Conservation (phyloP, 306 rosid genomes). For the Quercus berberidifolia region DNA sequence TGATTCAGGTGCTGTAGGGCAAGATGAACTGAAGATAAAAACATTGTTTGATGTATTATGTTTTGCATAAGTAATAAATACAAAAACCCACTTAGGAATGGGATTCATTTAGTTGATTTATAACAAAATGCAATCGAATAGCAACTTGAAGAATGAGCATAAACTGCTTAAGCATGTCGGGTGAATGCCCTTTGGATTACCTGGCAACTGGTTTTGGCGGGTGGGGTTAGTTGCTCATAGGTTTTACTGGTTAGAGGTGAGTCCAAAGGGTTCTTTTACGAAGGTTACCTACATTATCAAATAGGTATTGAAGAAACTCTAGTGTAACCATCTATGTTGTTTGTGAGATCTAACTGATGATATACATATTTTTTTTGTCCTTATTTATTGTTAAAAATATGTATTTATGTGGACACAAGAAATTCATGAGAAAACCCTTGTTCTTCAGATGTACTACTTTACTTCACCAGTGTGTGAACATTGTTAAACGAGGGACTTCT, state of each 20-base stretch:
- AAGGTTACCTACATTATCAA: no score
- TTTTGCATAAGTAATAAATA: background rate
- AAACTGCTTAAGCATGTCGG: no score
- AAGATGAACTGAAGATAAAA: background rate
- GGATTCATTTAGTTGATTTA: background rate
- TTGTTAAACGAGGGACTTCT: constrained; percentile 68
- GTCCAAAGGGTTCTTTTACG: no score
- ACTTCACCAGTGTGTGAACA: constrained; percentile 78
- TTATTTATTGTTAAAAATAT: background rate
- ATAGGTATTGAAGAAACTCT: background rate
- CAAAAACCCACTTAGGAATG: background rate
- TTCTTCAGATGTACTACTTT: constrained; percentile 76
- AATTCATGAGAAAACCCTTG: background rate
- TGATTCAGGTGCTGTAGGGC: background rate
- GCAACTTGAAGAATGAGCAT: background rate
- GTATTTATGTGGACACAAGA: background rate
- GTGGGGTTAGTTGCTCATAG: no score
- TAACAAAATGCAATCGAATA: background rate
- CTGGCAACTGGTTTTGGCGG: no score
- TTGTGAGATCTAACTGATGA: background rate
- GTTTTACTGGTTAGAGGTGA: no score
- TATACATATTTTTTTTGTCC: background rate
- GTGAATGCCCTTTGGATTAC: no score
- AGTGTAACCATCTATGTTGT: background rate
- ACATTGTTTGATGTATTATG: background rate